Evolutionary conservation across 139 green algal genomes (phyloP).

Genomic region (Micromonas pusilla): DNA sequence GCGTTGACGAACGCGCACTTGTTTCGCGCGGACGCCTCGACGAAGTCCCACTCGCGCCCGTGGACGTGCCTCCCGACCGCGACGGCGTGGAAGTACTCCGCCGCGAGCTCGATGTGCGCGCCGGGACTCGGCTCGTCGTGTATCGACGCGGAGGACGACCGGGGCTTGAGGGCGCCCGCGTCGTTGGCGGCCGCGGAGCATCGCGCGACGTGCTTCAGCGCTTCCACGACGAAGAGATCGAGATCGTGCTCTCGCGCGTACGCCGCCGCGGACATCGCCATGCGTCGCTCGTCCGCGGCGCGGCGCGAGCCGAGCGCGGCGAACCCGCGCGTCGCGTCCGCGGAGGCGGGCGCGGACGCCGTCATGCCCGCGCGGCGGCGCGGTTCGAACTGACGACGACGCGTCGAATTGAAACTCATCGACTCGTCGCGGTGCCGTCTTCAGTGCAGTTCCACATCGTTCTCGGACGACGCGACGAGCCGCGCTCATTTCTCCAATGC

Average conservation of each 20-base stretch:
- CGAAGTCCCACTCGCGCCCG: background rate
- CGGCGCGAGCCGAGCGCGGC: background rate
- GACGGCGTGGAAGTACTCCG: background rate
- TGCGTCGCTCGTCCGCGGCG: background rate
- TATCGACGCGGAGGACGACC: too few species aligned
- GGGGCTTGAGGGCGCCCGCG: too few species aligned
- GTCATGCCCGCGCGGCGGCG: too few species aligned
- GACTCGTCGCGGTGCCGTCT: too few species aligned
- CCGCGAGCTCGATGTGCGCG: background rate
- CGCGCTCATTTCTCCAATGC: too few species aligned
- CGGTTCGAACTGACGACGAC: too few species aligned
- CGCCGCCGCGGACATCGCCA: background rate
- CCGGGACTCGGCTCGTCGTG: background rate
- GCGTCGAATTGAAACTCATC: too few species aligned
- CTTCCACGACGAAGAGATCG: background rate
- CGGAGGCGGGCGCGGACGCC: too few species aligned
- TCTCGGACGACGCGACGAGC: background rate
- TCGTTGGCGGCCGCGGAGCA: background rate
- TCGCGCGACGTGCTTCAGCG: background rate
- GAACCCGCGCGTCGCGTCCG: too few species aligned
- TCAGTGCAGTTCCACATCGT: too few species aligned
- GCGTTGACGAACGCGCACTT: background rate
- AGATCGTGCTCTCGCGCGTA: background rate
- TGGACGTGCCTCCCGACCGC: background rate
- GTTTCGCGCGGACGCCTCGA: background rate